A percentile compares a stretch with the other conserved stretches of the same genome.
These are phyloP conservation scores for Ophiocordyceps camponoti-leonardi DNA, from an alignment of 2,329 filamentous ascomycete genomes.

Conservation along the genomic window DNA sequence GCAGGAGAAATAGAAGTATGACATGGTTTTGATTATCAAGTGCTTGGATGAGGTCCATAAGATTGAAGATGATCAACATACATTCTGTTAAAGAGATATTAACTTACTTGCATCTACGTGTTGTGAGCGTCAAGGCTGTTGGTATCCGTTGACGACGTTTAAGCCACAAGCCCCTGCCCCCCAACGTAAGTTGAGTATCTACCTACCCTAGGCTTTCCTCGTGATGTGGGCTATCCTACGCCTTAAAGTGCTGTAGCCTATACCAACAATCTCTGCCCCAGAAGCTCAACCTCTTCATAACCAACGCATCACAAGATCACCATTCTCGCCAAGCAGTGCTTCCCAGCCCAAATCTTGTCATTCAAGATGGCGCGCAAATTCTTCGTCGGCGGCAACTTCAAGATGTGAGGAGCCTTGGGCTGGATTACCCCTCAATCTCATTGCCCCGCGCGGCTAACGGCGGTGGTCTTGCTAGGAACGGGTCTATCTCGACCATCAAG, in stretches of 20 bases:
- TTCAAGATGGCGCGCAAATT: constrained; percentile 83
- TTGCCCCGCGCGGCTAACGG: constrained; percentile 1
- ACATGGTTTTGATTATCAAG: no score
- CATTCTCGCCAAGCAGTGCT: not conserved
- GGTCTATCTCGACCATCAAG: constrained; percentile 75
- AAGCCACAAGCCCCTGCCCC: no score
- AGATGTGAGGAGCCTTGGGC: constrained; percentile 74
- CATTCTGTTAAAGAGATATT: no score
- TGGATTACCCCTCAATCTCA: constrained; percentile 11
- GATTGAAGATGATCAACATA: no score
- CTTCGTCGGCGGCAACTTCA: constrained; percentile 98
- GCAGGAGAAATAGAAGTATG: no score
- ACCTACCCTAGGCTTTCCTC: not conserved
- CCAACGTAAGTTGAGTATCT: no score
- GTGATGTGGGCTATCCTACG: not conserved
- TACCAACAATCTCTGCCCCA: no score
- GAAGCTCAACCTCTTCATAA: no score
- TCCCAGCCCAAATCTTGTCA: constrained; percentile 3
- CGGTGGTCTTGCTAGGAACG: constrained; percentile 51
- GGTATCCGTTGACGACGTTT: no score
- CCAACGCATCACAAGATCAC: not conserved
- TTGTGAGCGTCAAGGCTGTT: no score
- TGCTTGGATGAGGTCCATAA: no score
- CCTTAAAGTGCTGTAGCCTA: not conserved
- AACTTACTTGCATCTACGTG: no score